Conservation (phyloP, 768 basidiomycete species). For the Boletus reticulatus region DNA sequence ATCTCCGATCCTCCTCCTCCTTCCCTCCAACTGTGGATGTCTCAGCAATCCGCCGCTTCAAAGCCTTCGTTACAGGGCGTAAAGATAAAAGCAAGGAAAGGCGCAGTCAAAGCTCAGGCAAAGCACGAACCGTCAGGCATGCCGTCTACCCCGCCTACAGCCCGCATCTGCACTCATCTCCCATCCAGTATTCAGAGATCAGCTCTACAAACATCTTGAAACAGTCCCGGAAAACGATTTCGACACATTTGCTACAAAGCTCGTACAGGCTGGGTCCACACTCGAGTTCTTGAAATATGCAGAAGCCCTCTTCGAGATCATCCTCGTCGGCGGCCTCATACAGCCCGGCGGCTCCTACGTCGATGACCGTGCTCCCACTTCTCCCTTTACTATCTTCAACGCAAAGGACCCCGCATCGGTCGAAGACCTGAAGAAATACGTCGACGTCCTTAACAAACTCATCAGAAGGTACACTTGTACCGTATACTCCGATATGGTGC, state of each 20-base stretch:
- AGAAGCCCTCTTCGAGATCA: slow-evolving; percentile 92
- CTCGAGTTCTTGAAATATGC: slow-evolving; percentile 98
- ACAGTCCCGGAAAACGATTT: slow-evolving; percentile 78
- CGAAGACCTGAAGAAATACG: slow-evolving; percentile 88
- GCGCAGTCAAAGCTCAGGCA: slow-evolving; percentile 87
- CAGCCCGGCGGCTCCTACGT: slow-evolving; percentile 93
- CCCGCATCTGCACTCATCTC: slow-evolving; percentile 10
- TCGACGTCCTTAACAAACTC: slow-evolving; percentile 93
- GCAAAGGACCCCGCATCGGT: slow-evolving; percentile 75
- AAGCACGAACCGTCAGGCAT: slow-evolving; percentile 87
- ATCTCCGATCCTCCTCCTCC: background rate
- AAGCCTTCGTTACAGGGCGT: slow-evolving; percentile 94
- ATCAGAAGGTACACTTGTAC: slow-evolving; percentile 71
- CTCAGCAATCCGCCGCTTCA: slow-evolving; percentile 79
- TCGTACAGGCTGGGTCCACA: slow-evolving; percentile 87
- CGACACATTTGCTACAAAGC: slow-evolving; percentile 76
- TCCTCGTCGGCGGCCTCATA: slow-evolving; percentile 92
- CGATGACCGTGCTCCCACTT: slow-evolving; percentile 82
- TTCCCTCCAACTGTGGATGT: slow-evolving; percentile 68
- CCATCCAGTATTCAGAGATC: slow-evolving; percentile 81
- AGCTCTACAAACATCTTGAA: slow-evolving; percentile 88
- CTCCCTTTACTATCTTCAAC: slow-evolving; percentile 86
- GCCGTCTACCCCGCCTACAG: background rate
- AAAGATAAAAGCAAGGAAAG: slow-evolving; percentile 90
- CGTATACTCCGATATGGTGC: slow-evolving; percentile 1